Conservation (phyloP, 1,284 basidiomycete genomes). For the Irpex lacteus region DNA sequence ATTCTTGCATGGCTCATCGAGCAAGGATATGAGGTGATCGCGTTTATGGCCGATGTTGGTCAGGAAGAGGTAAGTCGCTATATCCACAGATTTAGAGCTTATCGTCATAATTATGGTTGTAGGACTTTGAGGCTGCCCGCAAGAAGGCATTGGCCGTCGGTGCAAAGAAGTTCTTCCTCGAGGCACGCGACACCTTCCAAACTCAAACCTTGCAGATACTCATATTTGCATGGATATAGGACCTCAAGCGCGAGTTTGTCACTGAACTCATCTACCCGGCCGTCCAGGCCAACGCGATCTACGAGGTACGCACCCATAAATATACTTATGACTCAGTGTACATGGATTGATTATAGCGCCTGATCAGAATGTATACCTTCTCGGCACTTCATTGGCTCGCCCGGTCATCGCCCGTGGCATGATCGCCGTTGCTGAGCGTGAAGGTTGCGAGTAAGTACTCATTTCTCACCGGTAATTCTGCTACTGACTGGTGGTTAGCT, state of each 20-base stretch:
- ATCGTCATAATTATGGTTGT: constrained; percentile 1
- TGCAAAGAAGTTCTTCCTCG: constrained; percentile 93
- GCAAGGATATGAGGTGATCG: constrained; percentile 95
- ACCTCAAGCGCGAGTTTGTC: constrained; percentile 94
- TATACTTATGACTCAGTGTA: background rate
- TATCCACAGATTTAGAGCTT: background rate
- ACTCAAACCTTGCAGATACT: background rate
- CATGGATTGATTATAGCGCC: constrained; percentile 1
- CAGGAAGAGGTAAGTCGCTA: constrained; percentile 80
- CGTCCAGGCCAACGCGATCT: constrained; percentile 98
- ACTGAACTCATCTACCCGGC: constrained; percentile 97
- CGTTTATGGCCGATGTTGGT: constrained; percentile 99
- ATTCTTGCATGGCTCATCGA: constrained; percentile 98
- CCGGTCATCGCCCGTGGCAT: constrained; percentile 99
- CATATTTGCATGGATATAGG: constrained; percentile 43
- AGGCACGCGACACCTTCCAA: constrained; percentile 43
- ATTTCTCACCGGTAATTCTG: background rate
- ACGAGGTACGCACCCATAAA: constrained; percentile 66
- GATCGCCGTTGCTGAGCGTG: constrained; percentile 90
- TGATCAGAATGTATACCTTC: constrained; percentile 88
- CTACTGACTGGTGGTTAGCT: constrained; percentile 45
- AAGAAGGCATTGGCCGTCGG: constrained; percentile 92
- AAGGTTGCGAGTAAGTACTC: constrained; percentile 86
- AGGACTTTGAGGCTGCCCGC: constrained; percentile 95
- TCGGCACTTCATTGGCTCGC: constrained; percentile 96